Conservation (phyloP, 176 grass and related monocot genomes). For the Paspalum notatum region DNA sequence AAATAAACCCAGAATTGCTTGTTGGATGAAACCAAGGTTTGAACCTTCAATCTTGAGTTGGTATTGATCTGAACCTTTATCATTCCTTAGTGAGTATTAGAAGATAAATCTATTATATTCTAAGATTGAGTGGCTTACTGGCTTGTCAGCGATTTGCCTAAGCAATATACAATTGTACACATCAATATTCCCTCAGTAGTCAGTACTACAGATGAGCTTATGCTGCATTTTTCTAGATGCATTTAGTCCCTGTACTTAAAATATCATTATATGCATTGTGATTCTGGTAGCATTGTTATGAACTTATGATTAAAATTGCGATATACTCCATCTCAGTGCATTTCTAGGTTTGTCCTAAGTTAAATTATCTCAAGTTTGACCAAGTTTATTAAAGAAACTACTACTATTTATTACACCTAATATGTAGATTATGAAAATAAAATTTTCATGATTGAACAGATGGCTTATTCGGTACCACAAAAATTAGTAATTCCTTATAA, state of each 20-base stretch:
- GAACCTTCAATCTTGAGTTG: background rate
- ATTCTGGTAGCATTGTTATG: background rate
- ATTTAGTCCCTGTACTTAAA: background rate
- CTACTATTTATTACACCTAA: no score
- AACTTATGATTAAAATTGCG: background rate
- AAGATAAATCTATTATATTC: background rate
- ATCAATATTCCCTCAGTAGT: background rate
- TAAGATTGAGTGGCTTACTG: background rate
- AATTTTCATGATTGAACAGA: no score
- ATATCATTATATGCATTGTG: background rate
- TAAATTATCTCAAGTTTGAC: no score
- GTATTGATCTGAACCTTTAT: constrained; percentile 1
- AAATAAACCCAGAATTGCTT: background rate
- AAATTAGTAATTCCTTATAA: no score
- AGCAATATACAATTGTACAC: background rate
- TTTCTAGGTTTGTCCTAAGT: no score
- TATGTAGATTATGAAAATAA: no score
- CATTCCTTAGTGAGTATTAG: background rate
- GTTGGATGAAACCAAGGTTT: background rate
- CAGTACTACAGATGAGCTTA: background rate
- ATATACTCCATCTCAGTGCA: background rate
- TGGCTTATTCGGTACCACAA: no score
- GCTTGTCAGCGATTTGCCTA: background rate
- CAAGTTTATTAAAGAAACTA: no score
- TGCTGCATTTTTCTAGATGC: constrained; percentile 20